Percentiles rank a stretch among this genome's conserved stretches.
Conservation (phyloP, 2,329 filamentous ascomycete species). For the Epichloe baconii region DNA sequence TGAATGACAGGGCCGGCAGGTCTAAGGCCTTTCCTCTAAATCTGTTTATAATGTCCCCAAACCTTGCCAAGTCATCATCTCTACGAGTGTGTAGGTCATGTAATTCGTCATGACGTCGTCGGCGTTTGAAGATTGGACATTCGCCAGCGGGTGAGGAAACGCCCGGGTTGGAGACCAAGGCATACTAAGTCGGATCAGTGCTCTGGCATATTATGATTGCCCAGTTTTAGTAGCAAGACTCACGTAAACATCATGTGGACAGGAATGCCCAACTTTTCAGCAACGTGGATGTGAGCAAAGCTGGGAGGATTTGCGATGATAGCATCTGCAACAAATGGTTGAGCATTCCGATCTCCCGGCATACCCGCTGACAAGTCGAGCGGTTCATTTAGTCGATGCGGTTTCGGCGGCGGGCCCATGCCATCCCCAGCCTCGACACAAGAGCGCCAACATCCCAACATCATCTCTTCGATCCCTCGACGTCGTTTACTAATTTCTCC, state of each 20-base stretch:
- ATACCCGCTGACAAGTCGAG: slow-evolving; percentile 23
- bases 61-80: slow-evolving; percentile 90
- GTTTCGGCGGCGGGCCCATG: slow-evolving; percentile 32
- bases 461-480: slow-evolving; percentile 62
- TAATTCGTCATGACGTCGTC: slow-evolving; percentile 71
- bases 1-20: slow-evolving; percentile 62
- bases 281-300: slow-evolving; percentile 63
- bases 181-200: slow-evolving; percentile 51
- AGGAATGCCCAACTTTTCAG: slow-evolving; percentile 62
- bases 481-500: slow-evolving; percentile 67
- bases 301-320: slow-evolving; percentile 71
- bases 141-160: slow-evolving; percentile 77
- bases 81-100: slow-evolving; percentile 70
- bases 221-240: slow-evolving; percentile 19
- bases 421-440: slow-evolving; percentile 72
- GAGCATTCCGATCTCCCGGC: slow-evolving; percentile 27
- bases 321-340: slow-evolving; percentile 70
- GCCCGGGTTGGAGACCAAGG: slow-evolving; percentile 78
- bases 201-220: neutral
- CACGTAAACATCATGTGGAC: slow-evolving; percentile 84
- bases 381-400: slow-evolving; percentile 32
- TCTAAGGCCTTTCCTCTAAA: slow-evolving; percentile 66
- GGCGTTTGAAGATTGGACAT: slow-evolving; percentile 63
- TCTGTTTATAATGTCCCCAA: slow-evolving; percentile 78
- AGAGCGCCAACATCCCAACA: slow-evolving; percentile 78